Evolutionary conservation across 208 protist species (phyloP).

Genomic region (Leishmania braziliensis): DNA sequence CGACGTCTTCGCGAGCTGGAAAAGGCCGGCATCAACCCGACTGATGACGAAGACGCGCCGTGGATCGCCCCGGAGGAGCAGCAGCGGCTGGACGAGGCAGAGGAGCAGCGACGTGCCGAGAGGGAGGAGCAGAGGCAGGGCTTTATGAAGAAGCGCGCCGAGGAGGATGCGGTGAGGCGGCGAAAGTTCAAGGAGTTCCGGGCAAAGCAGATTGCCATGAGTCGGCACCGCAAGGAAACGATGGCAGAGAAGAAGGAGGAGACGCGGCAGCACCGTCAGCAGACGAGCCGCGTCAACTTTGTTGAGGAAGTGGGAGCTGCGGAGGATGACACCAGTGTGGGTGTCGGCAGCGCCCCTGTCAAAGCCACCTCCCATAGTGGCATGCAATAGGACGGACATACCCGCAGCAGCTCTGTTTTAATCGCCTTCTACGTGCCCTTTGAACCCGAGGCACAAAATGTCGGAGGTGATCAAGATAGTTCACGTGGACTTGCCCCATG

Average conservation of each 20-base stretch:
- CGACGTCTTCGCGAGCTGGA: constrained; percentile 71
- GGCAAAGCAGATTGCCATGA: constrained; percentile 76
- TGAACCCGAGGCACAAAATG: background rate
- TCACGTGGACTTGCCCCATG: background rate
- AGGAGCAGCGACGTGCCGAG: constrained; percentile 39
- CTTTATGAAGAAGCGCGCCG: constrained; percentile 54
- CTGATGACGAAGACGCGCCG: constrained; percentile 59
- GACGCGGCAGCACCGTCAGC: constrained; percentile 30
- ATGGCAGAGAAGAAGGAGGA: constrained; percentile 49
- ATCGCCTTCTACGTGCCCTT: background rate
- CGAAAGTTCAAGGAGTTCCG: constrained; percentile 81
- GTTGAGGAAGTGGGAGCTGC: background rate
- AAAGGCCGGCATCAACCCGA: constrained; percentile 61
- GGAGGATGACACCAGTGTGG: constrained; percentile 5
- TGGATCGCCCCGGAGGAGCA: constrained; percentile 82
- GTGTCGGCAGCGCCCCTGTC: background rate
- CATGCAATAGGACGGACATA: background rate
- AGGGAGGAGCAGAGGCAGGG: constrained; percentile 60
- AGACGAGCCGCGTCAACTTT: constrained; percentile 27
- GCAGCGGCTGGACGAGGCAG: constrained; percentile 72
- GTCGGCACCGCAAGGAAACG: constrained; percentile 62
- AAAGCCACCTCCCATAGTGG: background rate
- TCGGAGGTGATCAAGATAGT: background rate
- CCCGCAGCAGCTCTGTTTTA: background rate
- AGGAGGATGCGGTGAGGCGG: constrained; percentile 71